Conservation (phyloP, 805 yeast genomes). For the Phaffomyces thermotolerans region DNA sequence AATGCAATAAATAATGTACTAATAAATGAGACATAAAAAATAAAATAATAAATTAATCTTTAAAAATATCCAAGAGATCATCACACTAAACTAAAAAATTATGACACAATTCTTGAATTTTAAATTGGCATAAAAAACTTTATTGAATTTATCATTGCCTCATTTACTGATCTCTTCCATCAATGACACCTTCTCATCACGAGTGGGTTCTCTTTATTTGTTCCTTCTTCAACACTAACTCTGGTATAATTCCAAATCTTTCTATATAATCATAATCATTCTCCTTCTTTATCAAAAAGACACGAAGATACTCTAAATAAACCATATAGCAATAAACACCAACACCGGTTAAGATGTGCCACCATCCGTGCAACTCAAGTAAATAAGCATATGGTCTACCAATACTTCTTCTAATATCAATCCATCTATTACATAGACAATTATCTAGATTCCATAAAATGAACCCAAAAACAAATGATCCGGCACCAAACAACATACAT, state of each 20-base stretch:
- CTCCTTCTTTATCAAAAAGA: conserved; percentile 54
- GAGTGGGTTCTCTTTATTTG: background rate
- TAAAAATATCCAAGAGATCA: too few relatives aligned
- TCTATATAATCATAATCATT: conserved; percentile 50
- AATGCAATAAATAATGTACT: too few relatives aligned
- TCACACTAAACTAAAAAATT: too few relatives aligned
- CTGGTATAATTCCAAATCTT: conserved; percentile 53
- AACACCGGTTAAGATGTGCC: conserved; percentile 84
- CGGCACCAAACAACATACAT: conserved; percentile 55
- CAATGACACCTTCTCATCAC: too few relatives aligned
- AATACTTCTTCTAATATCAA: conserved; percentile 48
- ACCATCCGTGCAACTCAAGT: conserved; percentile 94
- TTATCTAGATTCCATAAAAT: conserved; percentile 86
- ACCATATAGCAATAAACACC: conserved; percentile 85
- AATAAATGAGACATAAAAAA: too few relatives aligned
- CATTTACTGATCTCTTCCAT: too few relatives aligned
- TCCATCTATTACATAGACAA: conserved; percentile 60
- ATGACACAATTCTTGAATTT: too few relatives aligned
- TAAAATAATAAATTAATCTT: too few relatives aligned
- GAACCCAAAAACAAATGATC: conserved; percentile 66
- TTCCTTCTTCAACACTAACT: conserved; percentile 14
- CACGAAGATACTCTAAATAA: conserved; percentile 67
- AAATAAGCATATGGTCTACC: conserved; percentile 85
- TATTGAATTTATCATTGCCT: too few relatives aligned
- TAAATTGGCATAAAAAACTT: too few relatives aligned